phyloP scores from a whole-genome alignment of 2,329 filamentous ascomycete genomes.

The Botrytis tulipae region DNA sequence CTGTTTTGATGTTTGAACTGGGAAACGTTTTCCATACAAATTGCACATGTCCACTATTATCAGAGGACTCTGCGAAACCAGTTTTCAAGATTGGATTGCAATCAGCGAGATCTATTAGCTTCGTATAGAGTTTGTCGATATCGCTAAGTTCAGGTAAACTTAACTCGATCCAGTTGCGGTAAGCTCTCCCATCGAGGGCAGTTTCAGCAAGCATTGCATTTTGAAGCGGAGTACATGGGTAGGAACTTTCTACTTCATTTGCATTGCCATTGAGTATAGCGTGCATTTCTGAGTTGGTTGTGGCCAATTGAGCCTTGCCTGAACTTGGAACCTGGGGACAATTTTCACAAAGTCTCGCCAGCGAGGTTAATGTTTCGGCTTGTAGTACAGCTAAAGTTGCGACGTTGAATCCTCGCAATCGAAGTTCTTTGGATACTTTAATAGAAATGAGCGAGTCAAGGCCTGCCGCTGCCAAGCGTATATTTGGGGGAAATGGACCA shows the following conservation, averaged over 20 bases:
- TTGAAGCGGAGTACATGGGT: slow-evolving; percentile 72
- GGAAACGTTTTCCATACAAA: slow-evolving; percentile 59
- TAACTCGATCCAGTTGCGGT: slow-evolving; percentile 76
- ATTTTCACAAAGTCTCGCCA: slow-evolving; percentile 40
- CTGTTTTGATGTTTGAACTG: slow-evolving; percentile 41
- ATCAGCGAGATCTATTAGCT: slow-evolving; percentile 50
- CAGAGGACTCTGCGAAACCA: slow-evolving; percentile 61
- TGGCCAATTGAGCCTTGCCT: not conserved
- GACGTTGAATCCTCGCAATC: slow-evolving; percentile 53
- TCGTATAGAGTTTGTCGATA: slow-evolving; percentile 45
- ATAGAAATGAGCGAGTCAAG: slow-evolving; percentile 67
- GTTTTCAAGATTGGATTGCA: slow-evolving; percentile 69
- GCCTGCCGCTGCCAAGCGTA: slow-evolving; percentile 53
- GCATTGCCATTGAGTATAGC: slow-evolving; percentile 33
- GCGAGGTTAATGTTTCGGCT: slow-evolving; percentile 47
- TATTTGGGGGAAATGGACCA: slow-evolving; percentile 31
- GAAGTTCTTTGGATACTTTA: slow-evolving; percentile 61
- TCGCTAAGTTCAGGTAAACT: slow-evolving; percentile 41
- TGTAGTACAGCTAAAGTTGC: slow-evolving; percentile 62
- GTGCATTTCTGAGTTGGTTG: not conserved
- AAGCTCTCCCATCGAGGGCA: slow-evolving; percentile 54
- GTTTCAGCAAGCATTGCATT: slow-evolving; percentile 80
- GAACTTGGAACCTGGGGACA: slow-evolving; percentile 10
- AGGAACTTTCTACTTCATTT: slow-evolving; percentile 46
- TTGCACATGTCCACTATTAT: slow-evolving; percentile 53